phyloP scores from a whole-genome alignment of 1,139 yeast genomes.

The Sugiyamaella novakii region DNA sequence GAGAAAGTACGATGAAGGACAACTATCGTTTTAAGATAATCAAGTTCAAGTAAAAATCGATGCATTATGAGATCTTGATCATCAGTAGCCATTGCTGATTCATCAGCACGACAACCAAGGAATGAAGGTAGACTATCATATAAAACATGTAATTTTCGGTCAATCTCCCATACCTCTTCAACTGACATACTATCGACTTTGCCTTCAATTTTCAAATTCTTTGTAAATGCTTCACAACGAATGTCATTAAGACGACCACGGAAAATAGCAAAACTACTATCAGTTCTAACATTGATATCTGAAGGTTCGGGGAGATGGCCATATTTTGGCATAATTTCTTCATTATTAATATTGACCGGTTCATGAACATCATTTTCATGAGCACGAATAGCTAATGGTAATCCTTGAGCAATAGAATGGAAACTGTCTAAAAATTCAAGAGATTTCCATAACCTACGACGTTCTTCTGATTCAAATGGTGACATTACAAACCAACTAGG shows the following conservation, averaged over 20 bases:
- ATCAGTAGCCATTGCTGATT: constrained; percentile 28
- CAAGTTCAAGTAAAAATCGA: constrained; percentile 39
- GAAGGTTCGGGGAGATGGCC: constrained; percentile 26
- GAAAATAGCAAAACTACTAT: constrained; percentile 32
- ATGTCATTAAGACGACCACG: constrained; percentile 28
- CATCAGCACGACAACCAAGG: constrained; percentile 31
- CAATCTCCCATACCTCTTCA: constrained; percentile 33
- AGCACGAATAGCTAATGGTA: constrained; percentile 37
- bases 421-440: constrained; percentile 36
- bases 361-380: constrained; percentile 37
- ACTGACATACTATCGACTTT: constrained; percentile 25
- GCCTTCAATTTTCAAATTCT: constrained; percentile 26
- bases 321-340: constrained; percentile 30
- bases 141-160: constrained; percentile 32
- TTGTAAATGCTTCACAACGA: constrained; percentile 24
- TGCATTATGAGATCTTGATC: constrained; percentile 36
- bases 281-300: constrained; percentile 30
- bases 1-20: constrained; percentile 40
- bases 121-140: constrained; percentile 33
- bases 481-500: constrained; percentile 42
- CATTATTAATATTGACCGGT: constrained; percentile 36
- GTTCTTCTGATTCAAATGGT: constrained; percentile 39
- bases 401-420: constrained; percentile 39
- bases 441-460: constrained; percentile 39
- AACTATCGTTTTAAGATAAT: constrained; percentile 37